These are phyloP conservation scores for Hordeum pubiflorum DNA, from an alignment of 202 grass and related monocot genomes.

Conservation along the genomic window DNA sequence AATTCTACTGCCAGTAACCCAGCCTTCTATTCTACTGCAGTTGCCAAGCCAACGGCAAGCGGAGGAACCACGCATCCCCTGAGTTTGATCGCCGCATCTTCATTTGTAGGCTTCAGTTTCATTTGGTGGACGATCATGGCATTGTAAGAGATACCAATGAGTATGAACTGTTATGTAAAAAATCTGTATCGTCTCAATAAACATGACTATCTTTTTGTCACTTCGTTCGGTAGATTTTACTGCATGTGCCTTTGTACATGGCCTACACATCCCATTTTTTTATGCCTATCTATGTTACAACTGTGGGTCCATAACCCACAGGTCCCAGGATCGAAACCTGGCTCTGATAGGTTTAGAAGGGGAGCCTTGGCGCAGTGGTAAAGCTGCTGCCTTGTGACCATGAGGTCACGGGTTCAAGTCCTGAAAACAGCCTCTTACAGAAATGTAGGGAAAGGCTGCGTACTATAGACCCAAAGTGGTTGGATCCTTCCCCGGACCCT, in stretches of 20 bases:
- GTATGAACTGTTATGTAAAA: neutral
- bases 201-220: neutral
- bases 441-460: no score
- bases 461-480: no score
- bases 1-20: neutral
- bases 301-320: no score
- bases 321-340: no score
- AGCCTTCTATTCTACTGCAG: neutral
- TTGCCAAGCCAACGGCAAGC: slow-evolving; percentile 27
- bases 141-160: neutral
- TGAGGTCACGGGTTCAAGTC: no score
- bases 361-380: no score
- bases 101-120: slow-evolving; percentile 5
- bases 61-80: neutral
- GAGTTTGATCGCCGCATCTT: neutral
- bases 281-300: neutral
- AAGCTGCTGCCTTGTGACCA: no score
- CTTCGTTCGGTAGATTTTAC: neutral
- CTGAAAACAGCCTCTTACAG: no score
- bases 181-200: neutral
- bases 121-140: slow-evolving; percentile 8
- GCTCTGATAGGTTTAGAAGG: no score
- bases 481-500: no score
- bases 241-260: neutral
- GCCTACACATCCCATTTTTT: neutral